Evolutionary conservation across 768 basidiomycete species (phyloP).

Genomic region (Russula abietina): DNA sequence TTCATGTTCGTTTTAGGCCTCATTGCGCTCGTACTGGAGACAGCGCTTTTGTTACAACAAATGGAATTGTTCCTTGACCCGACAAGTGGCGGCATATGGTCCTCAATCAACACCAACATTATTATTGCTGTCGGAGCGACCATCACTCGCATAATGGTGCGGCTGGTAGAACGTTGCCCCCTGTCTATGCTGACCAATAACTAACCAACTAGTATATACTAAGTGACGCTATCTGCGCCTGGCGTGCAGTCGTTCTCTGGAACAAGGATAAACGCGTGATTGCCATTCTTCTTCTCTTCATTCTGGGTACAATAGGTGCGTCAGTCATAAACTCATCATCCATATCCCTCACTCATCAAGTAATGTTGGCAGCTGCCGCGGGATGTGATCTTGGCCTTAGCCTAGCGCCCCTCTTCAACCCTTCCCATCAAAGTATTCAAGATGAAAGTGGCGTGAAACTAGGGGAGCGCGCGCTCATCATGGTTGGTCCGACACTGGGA

Average conservation of each 20-base stretch:
- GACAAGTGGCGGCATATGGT: slow-evolving; percentile 8
- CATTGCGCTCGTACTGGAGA: slow-evolving; percentile 14
- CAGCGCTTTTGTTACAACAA: slow-evolving; percentile 11
- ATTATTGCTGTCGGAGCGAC: background rate
- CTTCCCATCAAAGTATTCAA: slow-evolving; percentile 7
- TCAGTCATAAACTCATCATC: background rate
- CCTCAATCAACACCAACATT: background rate
- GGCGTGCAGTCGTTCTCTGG: slow-evolving; percentile 20
- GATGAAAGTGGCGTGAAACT: background rate
- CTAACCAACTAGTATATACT: slow-evolving; percentile 13
- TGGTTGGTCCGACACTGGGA: slow-evolving; percentile 13
- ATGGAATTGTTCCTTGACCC: slow-evolving; percentile 4
- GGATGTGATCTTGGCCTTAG: slow-evolving; percentile 6
- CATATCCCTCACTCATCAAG: background rate
- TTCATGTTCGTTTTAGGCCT: slow-evolving; percentile 16
- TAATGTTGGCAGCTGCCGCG: background rate
- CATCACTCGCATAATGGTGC: slow-evolving; percentile 13
- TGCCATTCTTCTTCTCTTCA: slow-evolving; percentile 13
- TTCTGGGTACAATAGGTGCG: slow-evolving; percentile 6
- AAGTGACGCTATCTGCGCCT: slow-evolving; percentile 19
- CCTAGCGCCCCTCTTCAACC: slow-evolving; percentile 4
- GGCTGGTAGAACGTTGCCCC: background rate
- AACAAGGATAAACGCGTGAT: slow-evolving; percentile 15
- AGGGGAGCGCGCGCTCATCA: slow-evolving; percentile 7
- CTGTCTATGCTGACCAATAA: background rate